Evolutionary conservation across 1,284 basidiomycete species (phyloP).

Genomic region (Tetrapyrgos nigripes): DNA sequence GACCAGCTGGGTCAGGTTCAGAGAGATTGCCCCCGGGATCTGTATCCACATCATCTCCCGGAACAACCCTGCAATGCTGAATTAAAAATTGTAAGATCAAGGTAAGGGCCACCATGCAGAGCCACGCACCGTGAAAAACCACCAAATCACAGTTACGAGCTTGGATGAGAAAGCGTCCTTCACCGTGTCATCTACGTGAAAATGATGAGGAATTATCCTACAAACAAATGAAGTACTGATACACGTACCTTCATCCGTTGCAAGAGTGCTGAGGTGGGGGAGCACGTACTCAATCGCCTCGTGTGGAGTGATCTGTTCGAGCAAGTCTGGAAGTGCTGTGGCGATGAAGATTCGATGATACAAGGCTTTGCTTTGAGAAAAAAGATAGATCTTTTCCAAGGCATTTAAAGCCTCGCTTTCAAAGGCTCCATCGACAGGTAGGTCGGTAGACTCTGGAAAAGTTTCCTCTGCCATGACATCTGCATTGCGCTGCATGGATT

Average conservation of each 20-base stretch:
- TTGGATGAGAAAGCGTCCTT: conserved; percentile 90
- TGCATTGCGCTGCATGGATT: conserved; percentile 17
- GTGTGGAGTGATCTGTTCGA: conserved; percentile 79
- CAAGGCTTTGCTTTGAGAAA: conserved; percentile 84
- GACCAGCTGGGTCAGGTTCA: conserved; percentile 28
- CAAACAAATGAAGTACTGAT: conserved; percentile 9
- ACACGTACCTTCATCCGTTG: conserved; percentile 82
- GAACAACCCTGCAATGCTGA: conserved; percentile 66
- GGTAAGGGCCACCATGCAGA: conserved; percentile 6
- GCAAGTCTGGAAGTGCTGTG: conserved; percentile 76
- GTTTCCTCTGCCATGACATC: conserved; percentile 39
- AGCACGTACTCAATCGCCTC: conserved; percentile 96
- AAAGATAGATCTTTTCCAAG: conserved; percentile 94
- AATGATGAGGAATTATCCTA: conserved; percentile 16
- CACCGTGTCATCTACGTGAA: conserved; percentile 79
- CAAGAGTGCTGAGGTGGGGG: conserved; percentile 87
- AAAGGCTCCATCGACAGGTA: conserved; percentile 57
- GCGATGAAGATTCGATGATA: conserved; percentile 90
- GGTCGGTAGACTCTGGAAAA: conserved; percentile 43
- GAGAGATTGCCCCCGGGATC: conserved; percentile 36
- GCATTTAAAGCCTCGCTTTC: conserved; percentile 82
- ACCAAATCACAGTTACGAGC: conserved; percentile 89
- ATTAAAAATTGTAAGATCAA: conserved; percentile 13
- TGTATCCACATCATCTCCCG: conserved; percentile 47
- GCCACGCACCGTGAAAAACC: conserved; percentile 82